phyloP scores from a whole-genome alignment of 2,329 filamentous ascomycete genomes.

The Diaporthe sp. region DNA sequence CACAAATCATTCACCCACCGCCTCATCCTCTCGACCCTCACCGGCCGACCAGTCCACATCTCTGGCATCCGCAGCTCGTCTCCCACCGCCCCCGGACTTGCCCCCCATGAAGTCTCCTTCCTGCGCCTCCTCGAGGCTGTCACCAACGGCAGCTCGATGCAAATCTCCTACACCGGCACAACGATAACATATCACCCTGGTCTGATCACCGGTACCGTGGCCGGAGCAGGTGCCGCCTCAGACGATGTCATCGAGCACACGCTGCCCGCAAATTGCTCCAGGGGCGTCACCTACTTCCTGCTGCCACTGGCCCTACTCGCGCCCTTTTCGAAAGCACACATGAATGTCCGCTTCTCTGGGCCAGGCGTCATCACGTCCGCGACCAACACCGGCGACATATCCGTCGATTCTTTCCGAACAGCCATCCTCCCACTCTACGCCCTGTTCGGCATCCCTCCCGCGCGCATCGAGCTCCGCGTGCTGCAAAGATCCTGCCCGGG shows the following conservation, averaged over 20 bases:
- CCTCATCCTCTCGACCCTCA: conserved; percentile 90
- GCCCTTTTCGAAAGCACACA: conserved; percentile 90
- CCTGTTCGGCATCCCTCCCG: conserved; percentile 85
- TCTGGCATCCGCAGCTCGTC: conserved; percentile 93
- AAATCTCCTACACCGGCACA: conserved; percentile 96
- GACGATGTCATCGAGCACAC: conserved; percentile 86
- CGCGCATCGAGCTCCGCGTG: conserved; percentile 88
- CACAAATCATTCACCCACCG: conserved; percentile 87
- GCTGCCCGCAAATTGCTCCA: conserved; percentile 80
- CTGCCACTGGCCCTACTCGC: conserved; percentile 90
- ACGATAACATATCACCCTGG: conserved; percentile 93
- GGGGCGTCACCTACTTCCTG: conserved; percentile 93
- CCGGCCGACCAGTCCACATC: conserved; percentile 89
- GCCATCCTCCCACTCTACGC: conserved; percentile 92
- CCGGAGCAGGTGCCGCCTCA: conserved; percentile 78
- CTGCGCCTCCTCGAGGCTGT: conserved; percentile 93
- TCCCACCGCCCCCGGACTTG: conserved; percentile 88
- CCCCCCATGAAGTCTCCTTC: conserved; percentile 94
- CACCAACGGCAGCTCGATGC: conserved; percentile 94
- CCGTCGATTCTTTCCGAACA: conserved; percentile 92
- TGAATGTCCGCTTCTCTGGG: conserved; percentile 92
- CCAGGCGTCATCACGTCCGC: conserved; percentile 93
- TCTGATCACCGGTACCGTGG: conserved; percentile 87
- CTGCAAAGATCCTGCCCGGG: conserved; percentile 85
- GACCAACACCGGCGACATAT: conserved; percentile 85